Evolutionary conservation across 345 rosid genomes (phyloP).

Genomic region (Punica granatum): DNA sequence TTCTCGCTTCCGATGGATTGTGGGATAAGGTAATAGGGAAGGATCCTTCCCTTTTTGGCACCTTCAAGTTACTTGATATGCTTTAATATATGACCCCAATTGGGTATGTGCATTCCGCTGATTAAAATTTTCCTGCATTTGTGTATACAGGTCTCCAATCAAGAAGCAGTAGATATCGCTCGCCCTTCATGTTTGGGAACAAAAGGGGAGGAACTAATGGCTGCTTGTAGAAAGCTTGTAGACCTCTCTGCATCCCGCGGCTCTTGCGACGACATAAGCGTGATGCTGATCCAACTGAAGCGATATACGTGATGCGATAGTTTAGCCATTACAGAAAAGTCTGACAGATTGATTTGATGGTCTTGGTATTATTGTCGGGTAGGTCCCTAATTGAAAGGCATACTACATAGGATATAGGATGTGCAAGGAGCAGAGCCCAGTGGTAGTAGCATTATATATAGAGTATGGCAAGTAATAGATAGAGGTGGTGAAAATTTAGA

Average conservation of each 20-base stretch:
- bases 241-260: constrained; percentile 67
- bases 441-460: background rate
- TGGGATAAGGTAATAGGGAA: constrained; percentile 72
- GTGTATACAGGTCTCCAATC: constrained; percentile 60
- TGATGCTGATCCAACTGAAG: constrained; percentile 56
- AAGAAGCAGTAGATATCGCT: constrained; percentile 79
- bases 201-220: constrained; percentile 31
- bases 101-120: background rate
- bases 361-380: background rate
- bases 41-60: background rate
- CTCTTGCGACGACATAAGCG: constrained; percentile 63
- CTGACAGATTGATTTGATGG: background rate
- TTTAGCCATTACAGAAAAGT: background rate
- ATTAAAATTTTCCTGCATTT: background rate
- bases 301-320: constrained; percentile 16
- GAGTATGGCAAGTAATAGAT: too few relatives aligned
- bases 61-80: background rate
- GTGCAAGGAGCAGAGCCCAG: background rate
- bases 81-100: background rate
- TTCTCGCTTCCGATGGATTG: constrained; percentile 93
- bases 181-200: constrained; percentile 38
- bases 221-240: constrained; percentile 70
- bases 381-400: background rate
- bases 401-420: background rate
- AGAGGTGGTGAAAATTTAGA: too few relatives aligned